Conservation (phyloP, 345 rosid species). For the Eucalyptus cloeziana region DNA sequence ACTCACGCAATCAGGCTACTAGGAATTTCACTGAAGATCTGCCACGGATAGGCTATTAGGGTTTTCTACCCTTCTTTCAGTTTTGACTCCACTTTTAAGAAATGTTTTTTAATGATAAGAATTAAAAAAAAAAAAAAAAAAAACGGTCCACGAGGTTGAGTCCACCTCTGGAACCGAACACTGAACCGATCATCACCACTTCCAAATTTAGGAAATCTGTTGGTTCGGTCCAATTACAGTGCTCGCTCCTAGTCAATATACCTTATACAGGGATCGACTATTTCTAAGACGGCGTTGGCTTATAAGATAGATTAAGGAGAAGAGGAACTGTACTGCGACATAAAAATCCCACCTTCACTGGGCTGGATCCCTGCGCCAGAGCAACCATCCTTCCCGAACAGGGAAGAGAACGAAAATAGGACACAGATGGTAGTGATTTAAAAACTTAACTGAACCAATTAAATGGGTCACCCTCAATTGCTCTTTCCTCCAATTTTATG, state of each 20-base stretch:
- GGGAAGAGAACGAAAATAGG: not conserved
- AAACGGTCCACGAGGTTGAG: accelerated
- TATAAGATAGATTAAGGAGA: not conserved
- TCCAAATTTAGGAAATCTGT: not conserved
- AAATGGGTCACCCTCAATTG: not conserved
- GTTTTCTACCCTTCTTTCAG: not conserved
- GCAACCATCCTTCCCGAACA: not conserved
- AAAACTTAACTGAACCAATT: not conserved
- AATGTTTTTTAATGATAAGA: too few relatives aligned
- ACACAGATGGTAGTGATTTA: accelerated
- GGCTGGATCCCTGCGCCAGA: not conserved
- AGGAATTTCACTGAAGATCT: not conserved
- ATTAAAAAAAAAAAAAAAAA: too few relatives aligned
- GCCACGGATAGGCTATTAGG: not conserved
- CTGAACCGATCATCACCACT: not conserved
- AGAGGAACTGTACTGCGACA: not conserved
- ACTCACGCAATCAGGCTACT: not conserved
- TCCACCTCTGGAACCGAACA: not conserved
- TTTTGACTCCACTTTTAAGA: not conserved
- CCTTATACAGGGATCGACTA: not conserved
- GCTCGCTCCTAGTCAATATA: not conserved
- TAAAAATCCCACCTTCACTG: not conserved
- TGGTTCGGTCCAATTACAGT: too few relatives aligned
- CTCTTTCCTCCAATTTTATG: not conserved
- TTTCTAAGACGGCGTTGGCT: not conserved